Evolutionary conservation across 768 basidiomycete genomes (phyloP).

Genomic region (Panaeolus cyanescens): DNA sequence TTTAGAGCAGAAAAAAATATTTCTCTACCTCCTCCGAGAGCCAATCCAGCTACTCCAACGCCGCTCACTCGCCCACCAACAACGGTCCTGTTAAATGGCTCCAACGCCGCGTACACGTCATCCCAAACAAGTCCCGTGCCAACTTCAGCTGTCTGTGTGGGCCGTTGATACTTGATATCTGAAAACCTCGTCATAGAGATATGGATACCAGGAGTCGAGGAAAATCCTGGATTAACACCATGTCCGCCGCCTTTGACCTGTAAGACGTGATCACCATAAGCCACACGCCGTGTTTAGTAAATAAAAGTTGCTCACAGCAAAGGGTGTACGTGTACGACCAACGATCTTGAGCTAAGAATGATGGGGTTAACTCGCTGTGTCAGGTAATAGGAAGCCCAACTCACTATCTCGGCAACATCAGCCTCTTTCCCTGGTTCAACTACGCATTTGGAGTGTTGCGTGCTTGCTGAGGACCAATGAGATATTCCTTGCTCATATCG

Average conservation of each 20-base stretch:
- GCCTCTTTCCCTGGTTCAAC: not conserved
- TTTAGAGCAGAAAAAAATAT: conserved; percentile 15
- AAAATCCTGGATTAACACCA: conserved; percentile 53
- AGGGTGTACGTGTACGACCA: not conserved
- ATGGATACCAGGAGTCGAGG: conserved; percentile 61
- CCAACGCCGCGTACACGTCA: conserved; percentile 56
- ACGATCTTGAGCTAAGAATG: not conserved
- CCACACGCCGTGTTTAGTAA: no score
- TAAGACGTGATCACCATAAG: no score
- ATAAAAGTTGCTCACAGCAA: not conserved
- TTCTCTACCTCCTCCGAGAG: conserved; percentile 57
- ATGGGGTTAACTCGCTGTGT: not conserved
- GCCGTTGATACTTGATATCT: conserved; percentile 41
- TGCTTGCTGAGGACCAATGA: not conserved
- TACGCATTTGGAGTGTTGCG: not conserved
- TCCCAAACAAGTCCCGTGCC: conserved; percentile 65
- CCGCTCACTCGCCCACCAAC: conserved; percentile 61
- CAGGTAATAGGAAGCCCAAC: not conserved
- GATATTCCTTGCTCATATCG: not conserved
- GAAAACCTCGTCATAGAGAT: conserved; percentile 56
- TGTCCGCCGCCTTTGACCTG: conserved; percentile 71
- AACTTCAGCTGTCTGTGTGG: conserved; percentile 39
- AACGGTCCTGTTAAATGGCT: conserved; percentile 50
- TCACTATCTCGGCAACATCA: not conserved
- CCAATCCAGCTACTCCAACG: conserved; percentile 61